These are phyloP conservation scores for Phaeosphaeriaceae sp. DNA, from an alignment of 2,329 filamentous ascomycete genomes.

Conservation along the genomic window DNA sequence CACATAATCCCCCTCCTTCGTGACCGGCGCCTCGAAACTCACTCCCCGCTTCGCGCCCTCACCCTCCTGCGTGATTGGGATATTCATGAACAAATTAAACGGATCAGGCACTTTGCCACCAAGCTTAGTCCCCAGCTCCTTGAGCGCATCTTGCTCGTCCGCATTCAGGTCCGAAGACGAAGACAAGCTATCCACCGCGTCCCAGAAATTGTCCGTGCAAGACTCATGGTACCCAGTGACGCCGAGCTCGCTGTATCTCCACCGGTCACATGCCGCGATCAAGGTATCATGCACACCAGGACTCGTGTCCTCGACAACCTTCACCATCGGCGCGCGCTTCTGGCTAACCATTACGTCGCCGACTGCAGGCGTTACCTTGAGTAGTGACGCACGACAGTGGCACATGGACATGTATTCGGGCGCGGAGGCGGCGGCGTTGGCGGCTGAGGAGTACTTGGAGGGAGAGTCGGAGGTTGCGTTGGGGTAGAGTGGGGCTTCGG, in stretches of 20 bases:
- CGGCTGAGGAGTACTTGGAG: slow-evolving; percentile 26
- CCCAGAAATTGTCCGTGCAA: slow-evolving; percentile 49
- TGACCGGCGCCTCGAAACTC: slow-evolving; percentile 50
- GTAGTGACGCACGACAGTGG: slow-evolving; percentile 39
- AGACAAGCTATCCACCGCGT: slow-evolving; percentile 33
- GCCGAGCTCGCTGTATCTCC: slow-evolving; percentile 43
- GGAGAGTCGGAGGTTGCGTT: slow-evolving; percentile 31
- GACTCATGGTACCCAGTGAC: slow-evolving; percentile 42
- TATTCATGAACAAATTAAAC: slow-evolving; percentile 55
- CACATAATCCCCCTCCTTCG: slow-evolving; percentile 53
- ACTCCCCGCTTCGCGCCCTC: slow-evolving; percentile 40
- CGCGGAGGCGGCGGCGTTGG: slow-evolving; percentile 35
- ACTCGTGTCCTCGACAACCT: slow-evolving; percentile 42
- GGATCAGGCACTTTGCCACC: slow-evolving; percentile 42
- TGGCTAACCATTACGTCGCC: slow-evolving; percentile 43
- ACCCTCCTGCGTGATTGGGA: slow-evolving; percentile 51
- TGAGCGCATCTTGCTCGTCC: slow-evolving; percentile 27
- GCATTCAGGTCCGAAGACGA: slow-evolving; percentile 3
- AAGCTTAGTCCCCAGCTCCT: slow-evolving; percentile 27
- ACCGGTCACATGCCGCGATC: slow-evolving; percentile 46
- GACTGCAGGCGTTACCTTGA: slow-evolving; percentile 37
- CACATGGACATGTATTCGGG: slow-evolving; percentile 48
- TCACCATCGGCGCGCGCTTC: slow-evolving; percentile 42
- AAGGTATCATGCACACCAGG: slow-evolving; percentile 45
- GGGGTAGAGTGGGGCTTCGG: slow-evolving; percentile 38